Base-by-base conservation (phyloP, 768 basidiomycete species). In the Neoboletus brunneissimus region DNA sequence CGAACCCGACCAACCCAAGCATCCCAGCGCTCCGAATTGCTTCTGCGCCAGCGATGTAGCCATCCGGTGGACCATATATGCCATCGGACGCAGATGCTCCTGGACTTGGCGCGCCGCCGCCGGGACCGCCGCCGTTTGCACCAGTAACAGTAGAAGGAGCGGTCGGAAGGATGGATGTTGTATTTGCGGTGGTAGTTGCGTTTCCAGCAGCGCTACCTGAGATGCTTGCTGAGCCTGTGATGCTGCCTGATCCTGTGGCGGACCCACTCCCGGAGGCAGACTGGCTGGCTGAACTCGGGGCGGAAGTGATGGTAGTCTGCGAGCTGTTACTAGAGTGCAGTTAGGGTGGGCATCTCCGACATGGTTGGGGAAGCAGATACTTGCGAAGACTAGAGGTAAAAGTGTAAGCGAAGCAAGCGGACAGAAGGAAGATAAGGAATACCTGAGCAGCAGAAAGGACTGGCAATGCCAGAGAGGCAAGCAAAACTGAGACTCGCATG, bases 41-140 rank as follows among this genome's bases (percentile, higher is more conserved):
- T 3, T 73, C 62, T 8, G 82, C 88, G 13, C 77, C 80, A 29
- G 85, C 80, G 58, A 83, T 84, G 72, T 84, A 89, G 51, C 76
- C 69, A 64, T 91, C 88, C 46, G 78, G 76, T 46, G 88, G 88
- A n/a, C 88, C 88, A 57, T 78, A 86, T 35, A 79, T 71, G 27
- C 82, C 85, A 54, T 64, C 66, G 2, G 63, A 18, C 42, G 71
- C 78, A 20, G 74, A 59, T 47, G 75, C 71, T 22, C 87, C 88
- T 25, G 88, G 88, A 44, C 74, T 70, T 11, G 88, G 88, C 3
- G 88, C 88, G 0, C 49, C 49, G 7, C 71, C 67, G 29, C 72
- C 63, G 4, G 72, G 54, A 15, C 80, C 75, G 32, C 77, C 85
- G 12, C 86, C 70, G 41, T 68, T 49, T 34, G 31, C 87, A 35